These are phyloP conservation scores for Chenopodium berlandieri DNA, from an alignment of 148 eudicot species.

Conservation along the genomic window DNA sequence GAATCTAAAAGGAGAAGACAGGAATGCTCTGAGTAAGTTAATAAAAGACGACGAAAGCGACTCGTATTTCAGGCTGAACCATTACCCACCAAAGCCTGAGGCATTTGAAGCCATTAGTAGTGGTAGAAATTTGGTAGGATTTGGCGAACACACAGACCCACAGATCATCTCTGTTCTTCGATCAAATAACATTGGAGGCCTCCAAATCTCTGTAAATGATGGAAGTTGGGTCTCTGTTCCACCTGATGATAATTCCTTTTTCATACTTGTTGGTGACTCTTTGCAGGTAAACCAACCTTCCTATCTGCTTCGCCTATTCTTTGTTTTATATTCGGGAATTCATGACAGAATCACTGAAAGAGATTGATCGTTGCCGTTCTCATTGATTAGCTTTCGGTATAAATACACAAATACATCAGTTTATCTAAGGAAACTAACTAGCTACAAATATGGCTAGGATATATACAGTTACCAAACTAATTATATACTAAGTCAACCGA, in stretches of 20 bases:
- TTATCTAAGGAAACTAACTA: too few species aligned
- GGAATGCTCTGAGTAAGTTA: slow-evolving; percentile 39
- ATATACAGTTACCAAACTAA: too few species aligned
- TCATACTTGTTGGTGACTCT: slow-evolving; percentile 62
- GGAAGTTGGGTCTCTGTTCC: slow-evolving; percentile 62
- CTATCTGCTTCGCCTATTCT: background rate
- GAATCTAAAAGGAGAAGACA: slow-evolving; percentile 28
- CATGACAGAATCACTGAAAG: background rate
- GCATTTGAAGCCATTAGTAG: slow-evolving; percentile 11
- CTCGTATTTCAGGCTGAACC: slow-evolving; percentile 49
- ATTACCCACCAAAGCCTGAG: slow-evolving; percentile 59
- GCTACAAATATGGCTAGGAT: too few species aligned
- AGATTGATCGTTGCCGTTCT: too few species aligned
- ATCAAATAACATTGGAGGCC: slow-evolving; percentile 52
- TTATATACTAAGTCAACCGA: too few species aligned
- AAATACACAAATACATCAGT: too few species aligned
- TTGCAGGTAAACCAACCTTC: slow-evolving; percentile 42
- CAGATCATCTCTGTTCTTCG: slow-evolving; percentile 62
- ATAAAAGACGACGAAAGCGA: slow-evolving; percentile 50
- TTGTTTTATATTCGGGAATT: too few species aligned
- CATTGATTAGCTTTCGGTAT: too few species aligned
- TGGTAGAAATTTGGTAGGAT: slow-evolving; percentile 45
- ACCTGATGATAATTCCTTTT: slow-evolving; percentile 54
- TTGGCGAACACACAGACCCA: slow-evolving; percentile 83
- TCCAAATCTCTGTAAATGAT: slow-evolving; percentile 43